A percentile compares a stretch with the other conserved stretches of the same genome.
Conservation (phyloP, 805 yeast genomes). For the Hanseniaspora osmophila region DNA sequence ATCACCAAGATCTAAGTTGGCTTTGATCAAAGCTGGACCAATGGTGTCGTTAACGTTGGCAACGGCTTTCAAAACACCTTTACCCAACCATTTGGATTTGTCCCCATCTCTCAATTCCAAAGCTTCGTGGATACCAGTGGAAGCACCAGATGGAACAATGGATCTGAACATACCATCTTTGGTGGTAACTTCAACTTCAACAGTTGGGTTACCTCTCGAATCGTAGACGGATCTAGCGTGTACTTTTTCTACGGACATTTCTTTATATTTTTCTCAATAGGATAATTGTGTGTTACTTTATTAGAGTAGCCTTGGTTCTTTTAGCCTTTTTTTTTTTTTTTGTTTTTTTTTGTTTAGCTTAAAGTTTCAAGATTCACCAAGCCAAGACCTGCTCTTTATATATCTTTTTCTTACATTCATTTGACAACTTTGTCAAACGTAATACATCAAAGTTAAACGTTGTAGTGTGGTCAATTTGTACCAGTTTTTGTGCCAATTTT, state of each 20-base stretch:
- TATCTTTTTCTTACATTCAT: too few species aligned
- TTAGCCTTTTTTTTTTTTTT: too few species aligned
- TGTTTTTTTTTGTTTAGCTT: too few species aligned
- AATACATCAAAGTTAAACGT: too few species aligned
- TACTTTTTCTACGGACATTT: conserved; percentile 75
- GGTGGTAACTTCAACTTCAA: conserved; percentile 92
- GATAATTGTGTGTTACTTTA: too few species aligned
- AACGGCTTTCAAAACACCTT: conserved; percentile 96
- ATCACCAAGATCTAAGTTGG: conserved; percentile 69
- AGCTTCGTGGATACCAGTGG: conserved; percentile 98
- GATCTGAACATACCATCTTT: conserved; percentile 89
- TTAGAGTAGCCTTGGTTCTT: too few species aligned
- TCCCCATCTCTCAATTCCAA: conserved; percentile 96
- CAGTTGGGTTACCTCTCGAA: conserved; percentile 99
- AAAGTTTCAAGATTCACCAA: too few species aligned
- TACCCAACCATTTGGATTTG: conserved; percentile 94
- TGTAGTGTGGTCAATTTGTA: too few species aligned
- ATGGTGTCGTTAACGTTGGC: conserved; percentile 87
- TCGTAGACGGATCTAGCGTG: conserved; percentile 96
- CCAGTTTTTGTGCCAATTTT: too few species aligned
- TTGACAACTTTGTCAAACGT: too few species aligned
- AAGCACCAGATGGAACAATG: conserved; percentile 98
- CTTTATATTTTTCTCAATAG: too few species aligned
- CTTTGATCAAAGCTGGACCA: conserved; percentile 85
- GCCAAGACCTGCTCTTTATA: too few species aligned